Evolutionary conservation across 345 rosid genomes (phyloP).

Genomic region (Eucalyptus shirleyi): DNA sequence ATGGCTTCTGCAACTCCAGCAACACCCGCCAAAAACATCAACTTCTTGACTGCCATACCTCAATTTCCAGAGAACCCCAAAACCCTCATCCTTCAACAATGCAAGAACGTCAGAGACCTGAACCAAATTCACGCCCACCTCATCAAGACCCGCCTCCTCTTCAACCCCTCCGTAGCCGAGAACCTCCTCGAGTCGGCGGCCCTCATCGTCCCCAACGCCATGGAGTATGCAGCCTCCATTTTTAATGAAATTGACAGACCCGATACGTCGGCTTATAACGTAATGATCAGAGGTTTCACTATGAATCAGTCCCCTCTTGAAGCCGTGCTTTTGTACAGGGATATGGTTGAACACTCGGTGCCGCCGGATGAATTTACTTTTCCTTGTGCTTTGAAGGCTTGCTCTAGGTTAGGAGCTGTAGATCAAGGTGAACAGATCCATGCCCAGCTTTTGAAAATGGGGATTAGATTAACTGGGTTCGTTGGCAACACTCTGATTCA

Average conservation of each 20-base stretch:
- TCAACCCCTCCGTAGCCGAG: constrained; percentile 9
- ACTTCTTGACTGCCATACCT: not conserved
- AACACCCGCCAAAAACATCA: not conserved
- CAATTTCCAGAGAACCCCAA: constrained; percentile 15
- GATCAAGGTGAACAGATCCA: constrained; percentile 30
- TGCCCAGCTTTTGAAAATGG: constrained; percentile 16
- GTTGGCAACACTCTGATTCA: constrained; percentile 12
- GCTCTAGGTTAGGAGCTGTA: constrained; percentile 15
- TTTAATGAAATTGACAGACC: constrained; percentile 12
- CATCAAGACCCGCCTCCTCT: constrained; percentile 20
- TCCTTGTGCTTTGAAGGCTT: constrained; percentile 19
- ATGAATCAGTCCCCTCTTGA: constrained; percentile 5
- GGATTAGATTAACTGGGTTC: constrained; percentile 4
- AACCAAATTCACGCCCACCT: constrained; percentile 23
- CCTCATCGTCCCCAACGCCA: constrained; percentile 10
- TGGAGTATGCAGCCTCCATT: constrained; percentile 31
- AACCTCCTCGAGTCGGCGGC: constrained; percentile 25
- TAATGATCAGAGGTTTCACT: constrained; percentile 29
- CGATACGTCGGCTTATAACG: constrained; percentile 19
- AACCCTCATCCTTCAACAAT: constrained; percentile 6
- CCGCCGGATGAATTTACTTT: constrained; percentile 24
- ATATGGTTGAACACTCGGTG: constrained; percentile 10
- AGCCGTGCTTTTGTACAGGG: constrained; percentile 5
- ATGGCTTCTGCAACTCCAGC: not conserved
- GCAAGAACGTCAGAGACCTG: constrained; percentile 25